A percentile compares a stretch with the other conserved stretches of the same genome.
These are phyloP conservation scores for Didymella glomerata DNA, from an alignment of 2,329 filamentous ascomycete genomes.

Conservation along the genomic window DNA sequence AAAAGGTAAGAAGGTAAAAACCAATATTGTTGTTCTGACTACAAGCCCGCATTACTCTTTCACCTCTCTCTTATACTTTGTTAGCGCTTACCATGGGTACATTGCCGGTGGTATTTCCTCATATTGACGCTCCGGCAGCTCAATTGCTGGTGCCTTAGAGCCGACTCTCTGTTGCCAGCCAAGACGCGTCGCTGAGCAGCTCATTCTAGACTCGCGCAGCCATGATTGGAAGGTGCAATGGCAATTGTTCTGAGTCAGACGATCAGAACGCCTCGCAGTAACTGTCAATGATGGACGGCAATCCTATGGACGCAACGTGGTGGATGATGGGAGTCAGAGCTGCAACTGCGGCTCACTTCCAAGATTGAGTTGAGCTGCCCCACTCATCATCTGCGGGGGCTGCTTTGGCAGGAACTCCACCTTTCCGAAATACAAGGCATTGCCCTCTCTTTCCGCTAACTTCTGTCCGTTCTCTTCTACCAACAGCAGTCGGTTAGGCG, in stretches of 20 bases:
- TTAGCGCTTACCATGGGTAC: background rate
- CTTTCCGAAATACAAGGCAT: background rate
- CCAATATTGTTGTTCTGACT: background rate
- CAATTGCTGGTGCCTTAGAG: background rate
- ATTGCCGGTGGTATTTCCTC: too few species aligned
- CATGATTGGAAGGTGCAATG: conserved; percentile 7
- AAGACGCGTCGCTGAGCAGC: background rate
- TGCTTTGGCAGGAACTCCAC: background rate
- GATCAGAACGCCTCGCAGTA: background rate
- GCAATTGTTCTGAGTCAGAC: background rate
- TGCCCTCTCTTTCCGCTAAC: background rate
- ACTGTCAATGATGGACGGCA: background rate
- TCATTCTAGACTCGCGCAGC: background rate
- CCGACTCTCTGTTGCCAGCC: background rate
- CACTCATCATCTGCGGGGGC: conserved; percentile 1
- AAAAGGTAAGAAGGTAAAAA: background rate
- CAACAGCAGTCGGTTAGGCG: background rate
- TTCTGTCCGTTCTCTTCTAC: background rate
- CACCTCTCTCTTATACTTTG: background rate
- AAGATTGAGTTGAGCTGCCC: background rate
- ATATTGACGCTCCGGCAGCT: background rate
- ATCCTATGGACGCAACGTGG: background rate
- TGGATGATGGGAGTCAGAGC: conserved; percentile 3
- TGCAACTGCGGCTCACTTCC: background rate
- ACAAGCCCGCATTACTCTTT: background rate